Evolutionary conservation across 192 early-diverging fungal species (phyloP).

Genomic region (Gonapodya sp.): DNA sequence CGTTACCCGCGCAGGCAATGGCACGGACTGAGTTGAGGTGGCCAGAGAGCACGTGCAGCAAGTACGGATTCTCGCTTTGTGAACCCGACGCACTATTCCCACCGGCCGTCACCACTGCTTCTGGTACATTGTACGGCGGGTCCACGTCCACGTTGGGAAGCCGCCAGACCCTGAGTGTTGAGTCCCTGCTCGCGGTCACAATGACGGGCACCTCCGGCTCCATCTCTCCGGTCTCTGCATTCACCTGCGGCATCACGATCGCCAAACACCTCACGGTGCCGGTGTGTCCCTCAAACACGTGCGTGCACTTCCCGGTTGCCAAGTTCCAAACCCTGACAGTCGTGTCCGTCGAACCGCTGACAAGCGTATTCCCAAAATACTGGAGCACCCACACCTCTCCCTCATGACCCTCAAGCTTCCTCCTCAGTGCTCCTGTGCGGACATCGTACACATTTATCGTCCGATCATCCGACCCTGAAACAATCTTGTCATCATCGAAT

Average conservation of each 20-base stretch:
- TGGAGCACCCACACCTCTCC: conserved; percentile 98
- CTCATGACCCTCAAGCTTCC: conserved; percentile 72
- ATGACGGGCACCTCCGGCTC: conserved; percentile 60
- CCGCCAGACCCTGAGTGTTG: conserved; percentile 85
- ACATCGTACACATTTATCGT: conserved; percentile 90
- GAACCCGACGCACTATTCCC: no score
- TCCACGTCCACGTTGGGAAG: conserved; percentile 69
- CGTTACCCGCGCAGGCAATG: conserved; percentile 76
- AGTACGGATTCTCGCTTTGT: conserved; percentile 66
- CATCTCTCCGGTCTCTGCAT: conserved; percentile 15
- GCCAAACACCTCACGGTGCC: conserved; percentile 89
- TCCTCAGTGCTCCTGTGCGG: conserved; percentile 57
- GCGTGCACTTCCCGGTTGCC: conserved; percentile 76
- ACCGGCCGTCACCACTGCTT: no score
- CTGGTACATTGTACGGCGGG: conserved; percentile 19
- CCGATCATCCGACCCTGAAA: conserved; percentile 86
- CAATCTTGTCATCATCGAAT: conserved; percentile 89
- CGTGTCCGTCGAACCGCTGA: conserved; percentile 89
- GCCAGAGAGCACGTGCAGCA: conserved; percentile 69
- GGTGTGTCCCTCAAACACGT: conserved; percentile 87
- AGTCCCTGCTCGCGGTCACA: conserved; percentile 90
- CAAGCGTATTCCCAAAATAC: conserved; percentile 76
- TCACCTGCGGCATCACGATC: conserved; percentile 54
- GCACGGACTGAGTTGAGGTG: conserved; percentile 89
- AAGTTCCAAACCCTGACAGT: conserved; percentile 96